Conservation (phyloP, 495 filamentous ascomycete genomes). For the Daldinia childiae region DNA sequence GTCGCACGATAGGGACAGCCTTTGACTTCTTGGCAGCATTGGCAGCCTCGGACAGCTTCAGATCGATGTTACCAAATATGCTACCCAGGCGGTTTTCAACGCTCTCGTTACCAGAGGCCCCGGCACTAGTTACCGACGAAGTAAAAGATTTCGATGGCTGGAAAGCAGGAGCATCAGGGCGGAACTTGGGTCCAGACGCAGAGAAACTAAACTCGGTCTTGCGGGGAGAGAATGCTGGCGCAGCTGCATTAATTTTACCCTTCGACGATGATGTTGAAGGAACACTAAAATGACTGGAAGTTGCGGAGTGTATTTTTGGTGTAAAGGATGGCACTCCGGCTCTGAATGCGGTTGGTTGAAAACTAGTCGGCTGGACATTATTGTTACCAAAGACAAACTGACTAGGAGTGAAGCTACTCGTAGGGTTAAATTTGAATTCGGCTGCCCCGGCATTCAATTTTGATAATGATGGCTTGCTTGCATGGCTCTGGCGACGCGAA, state of each 20-base stretch:
- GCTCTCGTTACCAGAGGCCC: conserved; percentile 50
- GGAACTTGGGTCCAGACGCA: conserved; percentile 72
- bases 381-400: conserved; percentile 63
- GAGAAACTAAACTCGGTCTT: conserved; percentile 79
- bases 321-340: conserved; percentile 43
- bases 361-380: conserved; percentile 61
- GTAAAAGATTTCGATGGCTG: conserved; percentile 64
- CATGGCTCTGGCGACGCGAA: conserved; percentile 58
- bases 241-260: conserved; percentile 70
- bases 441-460: conserved; percentile 87
- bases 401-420: conserved; percentile 67
- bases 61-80: conserved; percentile 81
- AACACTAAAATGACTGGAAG: conserved; percentile 53
- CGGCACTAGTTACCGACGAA: conserved; percentile 50
- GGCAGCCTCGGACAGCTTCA: conserved; percentile 63
- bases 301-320: conserved; percentile 45
- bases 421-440: conserved; percentile 85
- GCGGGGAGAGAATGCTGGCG: conserved; percentile 76
- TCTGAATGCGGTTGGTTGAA: conserved; percentile 47
- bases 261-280: conserved; percentile 47
- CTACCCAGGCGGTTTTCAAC: conserved; percentile 54
- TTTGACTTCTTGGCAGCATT: conserved; percentile 76
- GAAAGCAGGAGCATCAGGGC: conserved; percentile 83
- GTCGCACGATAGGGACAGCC: conserved; percentile 81
- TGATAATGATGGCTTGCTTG: conserved; percentile 73